These are phyloP conservation scores for Zygosaccharomyces siamensis DNA, from an alignment of 805 yeast genomes.

Conservation along the genomic window DNA sequence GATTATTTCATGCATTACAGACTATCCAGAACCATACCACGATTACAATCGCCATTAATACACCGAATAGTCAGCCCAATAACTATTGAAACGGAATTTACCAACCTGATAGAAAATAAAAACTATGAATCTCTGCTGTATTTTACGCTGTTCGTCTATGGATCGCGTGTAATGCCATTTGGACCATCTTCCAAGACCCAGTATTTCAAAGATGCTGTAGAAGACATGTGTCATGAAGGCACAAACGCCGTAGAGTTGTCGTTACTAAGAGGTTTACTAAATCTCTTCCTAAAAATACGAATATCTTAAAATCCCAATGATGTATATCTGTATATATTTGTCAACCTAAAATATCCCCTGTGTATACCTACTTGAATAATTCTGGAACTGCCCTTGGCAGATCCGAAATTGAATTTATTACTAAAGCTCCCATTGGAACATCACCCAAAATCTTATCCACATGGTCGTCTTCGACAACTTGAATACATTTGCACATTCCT, in stretches of 20 bases:
- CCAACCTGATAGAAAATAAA: slow-evolving; percentile 18
- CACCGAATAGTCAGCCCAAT: not conserved
- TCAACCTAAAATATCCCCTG: not conserved
- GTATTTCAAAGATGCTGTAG: slow-evolving; percentile 23
- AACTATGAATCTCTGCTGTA: slow-evolving; percentile 23
- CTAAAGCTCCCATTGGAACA: slow-evolving; percentile 42
- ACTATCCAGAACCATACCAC: slow-evolving; percentile 20
- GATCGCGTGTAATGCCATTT: slow-evolving; percentile 22
- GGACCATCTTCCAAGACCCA: slow-evolving; percentile 13
- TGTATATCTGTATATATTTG: slow-evolving; percentile 1
- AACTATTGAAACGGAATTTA: slow-evolving; percentile 19
- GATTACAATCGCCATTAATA: slow-evolving; percentile 15
- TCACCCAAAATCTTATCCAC: slow-evolving; percentile 39
- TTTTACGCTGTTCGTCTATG: slow-evolving; percentile 24
- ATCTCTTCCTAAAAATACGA: slow-evolving; percentile 19
- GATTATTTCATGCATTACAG: slow-evolving; percentile 28
- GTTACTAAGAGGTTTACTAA: slow-evolving; percentile 21
- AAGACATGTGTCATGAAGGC: slow-evolving; percentile 19
- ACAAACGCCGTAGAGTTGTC: slow-evolving; percentile 28
- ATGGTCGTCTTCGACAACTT: slow-evolving; percentile 62
- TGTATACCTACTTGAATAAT: slow-evolving; percentile 34
- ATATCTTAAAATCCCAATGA: not conserved
- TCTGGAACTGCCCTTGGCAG: slow-evolving; percentile 49
- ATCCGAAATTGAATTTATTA: slow-evolving; percentile 56
- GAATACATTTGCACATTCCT: slow-evolving; percentile 70